Percentiles rank a stretch among this genome's conserved stretches.
phyloP scores from a whole-genome alignment of 164 flowering plant species.

The Echeveria elegans region DNA sequence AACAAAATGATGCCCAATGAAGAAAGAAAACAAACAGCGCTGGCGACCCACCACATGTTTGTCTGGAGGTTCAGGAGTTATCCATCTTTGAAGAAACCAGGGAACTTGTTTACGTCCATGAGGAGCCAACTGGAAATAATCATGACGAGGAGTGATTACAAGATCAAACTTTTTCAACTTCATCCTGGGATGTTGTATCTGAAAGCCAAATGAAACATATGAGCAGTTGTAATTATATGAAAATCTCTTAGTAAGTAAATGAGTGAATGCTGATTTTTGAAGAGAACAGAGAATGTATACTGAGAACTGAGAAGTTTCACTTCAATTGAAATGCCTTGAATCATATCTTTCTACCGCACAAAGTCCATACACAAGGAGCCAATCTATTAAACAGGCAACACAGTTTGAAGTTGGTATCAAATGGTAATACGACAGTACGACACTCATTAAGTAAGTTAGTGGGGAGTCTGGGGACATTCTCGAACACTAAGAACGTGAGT shows the following conservation, averaged over 20 bases:
- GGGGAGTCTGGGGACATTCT: background rate
- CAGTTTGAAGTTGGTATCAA: background rate
- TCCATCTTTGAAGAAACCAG: slow-evolving; percentile 63
- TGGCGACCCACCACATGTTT: slow-evolving; percentile 53
- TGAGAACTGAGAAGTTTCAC: background rate
- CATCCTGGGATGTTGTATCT: slow-evolving; percentile 94
- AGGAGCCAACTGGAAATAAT: slow-evolving; percentile 85
- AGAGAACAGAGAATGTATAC: background rate
- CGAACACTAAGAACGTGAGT: background rate
- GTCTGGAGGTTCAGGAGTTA: slow-evolving; percentile 92
- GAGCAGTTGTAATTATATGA: background rate
- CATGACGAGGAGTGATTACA: slow-evolving; percentile 88
- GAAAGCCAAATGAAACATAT: slow-evolving; percentile 10
- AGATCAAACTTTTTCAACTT: slow-evolving; percentile 76
- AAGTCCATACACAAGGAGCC: background rate
- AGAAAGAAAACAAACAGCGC: background rate
- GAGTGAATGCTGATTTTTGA: background rate
- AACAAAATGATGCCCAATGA: background rate
- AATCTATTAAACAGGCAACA: background rate
- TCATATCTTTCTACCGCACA: background rate
- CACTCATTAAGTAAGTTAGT: background rate
- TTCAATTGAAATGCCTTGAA: background rate
- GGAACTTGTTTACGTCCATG: slow-evolving; percentile 74
- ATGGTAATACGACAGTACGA: background rate
- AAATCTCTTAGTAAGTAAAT: background rate